A percentile compares a stretch with the other conserved stretches of the same genome.
phyloP scores from a whole-genome alignment of 2,329 filamentous ascomycete genomes.

The Penicillium psychrosexuale region DNA sequence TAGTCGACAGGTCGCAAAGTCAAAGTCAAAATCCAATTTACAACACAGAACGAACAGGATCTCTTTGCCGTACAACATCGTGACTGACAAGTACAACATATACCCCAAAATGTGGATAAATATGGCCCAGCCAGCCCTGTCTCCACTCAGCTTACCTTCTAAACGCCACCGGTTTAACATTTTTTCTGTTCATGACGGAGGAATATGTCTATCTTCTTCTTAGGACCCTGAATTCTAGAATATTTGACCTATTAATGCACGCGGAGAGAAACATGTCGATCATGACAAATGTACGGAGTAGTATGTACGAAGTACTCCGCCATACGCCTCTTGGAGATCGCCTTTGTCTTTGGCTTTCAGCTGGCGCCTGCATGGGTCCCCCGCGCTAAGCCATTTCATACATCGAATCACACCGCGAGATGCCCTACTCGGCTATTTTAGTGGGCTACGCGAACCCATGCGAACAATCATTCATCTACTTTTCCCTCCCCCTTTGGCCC shows the following conservation, averaged over 20 bases:
- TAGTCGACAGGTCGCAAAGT: slow-evolving; percentile 15
- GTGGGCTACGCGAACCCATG: background rate
- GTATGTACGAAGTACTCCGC: no score
- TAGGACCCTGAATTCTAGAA: background rate
- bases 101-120: background rate
- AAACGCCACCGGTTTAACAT: background rate
- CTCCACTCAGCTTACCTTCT: background rate
- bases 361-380: slow-evolving; percentile 11
- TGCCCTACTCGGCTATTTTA: slow-evolving; percentile 15
- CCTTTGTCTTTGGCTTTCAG: slow-evolving; percentile 6
- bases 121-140: slow-evolving; percentile 5
- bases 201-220: no score
- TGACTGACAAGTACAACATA: no score
- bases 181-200: background rate
- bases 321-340: background rate
- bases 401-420: slow-evolving; percentile 12
- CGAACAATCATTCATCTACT: background rate
- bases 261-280: slow-evolving; percentile 7
- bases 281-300: slow-evolving; percentile 1
- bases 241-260: background rate
- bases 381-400: slow-evolving; percentile 11
- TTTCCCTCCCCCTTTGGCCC: background rate
- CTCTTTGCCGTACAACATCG: background rate
- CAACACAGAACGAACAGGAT: background rate
- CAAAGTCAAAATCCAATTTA: slow-evolving; percentile 5